A percentile compares a stretch with the other conserved stretches of the same genome.
phyloP scores from a whole-genome alignment of 305 asterid species.

The Fraxinus sp. region DNA sequence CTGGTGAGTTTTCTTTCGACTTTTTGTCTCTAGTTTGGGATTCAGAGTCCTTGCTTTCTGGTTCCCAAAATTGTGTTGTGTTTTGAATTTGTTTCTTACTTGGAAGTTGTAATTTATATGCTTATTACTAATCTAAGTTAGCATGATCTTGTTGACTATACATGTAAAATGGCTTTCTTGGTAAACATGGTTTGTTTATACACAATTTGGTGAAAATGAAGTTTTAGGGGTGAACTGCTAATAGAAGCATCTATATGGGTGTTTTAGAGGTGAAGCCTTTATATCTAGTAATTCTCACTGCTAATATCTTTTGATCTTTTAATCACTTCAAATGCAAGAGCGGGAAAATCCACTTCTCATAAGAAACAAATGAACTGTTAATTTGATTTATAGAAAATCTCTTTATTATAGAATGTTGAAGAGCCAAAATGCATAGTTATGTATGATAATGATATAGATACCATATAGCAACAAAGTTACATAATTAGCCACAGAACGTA shows the following conservation, averaged over 20 bases:
- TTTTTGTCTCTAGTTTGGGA: neutral
- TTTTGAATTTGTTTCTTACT: neutral
- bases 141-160: neutral
- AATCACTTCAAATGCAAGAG: neutral
- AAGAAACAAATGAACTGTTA: neutral
- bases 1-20: slow-evolving; percentile 44
- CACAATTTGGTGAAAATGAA: neutral
- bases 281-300: neutral
- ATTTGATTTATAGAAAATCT: neutral
- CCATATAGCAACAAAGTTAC: neutral
- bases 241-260: neutral
- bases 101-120: neutral
- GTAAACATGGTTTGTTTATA: neutral
- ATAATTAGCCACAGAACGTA: neutral
- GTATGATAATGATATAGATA: neutral
- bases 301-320: neutral
- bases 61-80: neutral
- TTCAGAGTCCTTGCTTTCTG: neutral
- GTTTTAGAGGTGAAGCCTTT: neutral
- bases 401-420: neutral
- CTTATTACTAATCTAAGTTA: neutral
- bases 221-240: neutral
- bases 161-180: neutral
- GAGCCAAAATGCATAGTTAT: neutral
- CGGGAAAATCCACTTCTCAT: neutral